Base-by-base conservation (phyloP, 2,329 filamentous ascomycete genomes). In the Neocatenulostroma microsporum region DNA sequence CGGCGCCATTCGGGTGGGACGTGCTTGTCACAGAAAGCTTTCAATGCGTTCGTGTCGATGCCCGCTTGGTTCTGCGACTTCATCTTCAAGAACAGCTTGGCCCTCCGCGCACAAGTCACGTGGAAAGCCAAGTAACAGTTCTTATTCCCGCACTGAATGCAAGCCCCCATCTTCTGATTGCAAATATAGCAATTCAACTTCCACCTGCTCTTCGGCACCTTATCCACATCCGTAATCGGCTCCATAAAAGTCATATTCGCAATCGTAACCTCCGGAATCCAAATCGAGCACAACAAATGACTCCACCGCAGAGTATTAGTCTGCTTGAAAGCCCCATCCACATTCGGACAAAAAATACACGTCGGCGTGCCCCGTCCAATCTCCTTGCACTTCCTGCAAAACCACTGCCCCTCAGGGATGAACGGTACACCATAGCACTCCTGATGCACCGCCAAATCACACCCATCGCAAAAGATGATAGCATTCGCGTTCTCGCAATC, bases 401-500 rank as follows among this genome's bases (percentile, higher is more conserved):
- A 74, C 91, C 91, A 98, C 62, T 98, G 91, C 13, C 91, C 91
- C 65, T 98, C 91, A 2, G 91, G 91, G 48, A 98, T 98, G 61
- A 95, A 98, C 1, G 91, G 91, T 30, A 98, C 91, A 38, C 91
- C 91, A 57, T 98, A 98, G 62, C 91, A 98, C 66, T 98, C 91
- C 61, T 98, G 91, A 62, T 98, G 91, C 8, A 98, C 91, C 3
- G 91, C 91, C 34, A 98, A 69, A 62, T 98, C 93, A 62, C 91
- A 98, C 3, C 91, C 91, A 58, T 98, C 91, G 59, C 91, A 98
- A 57, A 98, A 98, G 15, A 98, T 91, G 54, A 98, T 98, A 1
- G 91, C 91, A 56, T 98, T 98, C 15, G 91, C 93, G 61, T 98
- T 98, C 64, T 98, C 91, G 56, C 91, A 98, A 57, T 98, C 91